Base-by-base conservation (phyloP, 352 stramenopile species). In the Globisporangium mamillatum region DNA sequence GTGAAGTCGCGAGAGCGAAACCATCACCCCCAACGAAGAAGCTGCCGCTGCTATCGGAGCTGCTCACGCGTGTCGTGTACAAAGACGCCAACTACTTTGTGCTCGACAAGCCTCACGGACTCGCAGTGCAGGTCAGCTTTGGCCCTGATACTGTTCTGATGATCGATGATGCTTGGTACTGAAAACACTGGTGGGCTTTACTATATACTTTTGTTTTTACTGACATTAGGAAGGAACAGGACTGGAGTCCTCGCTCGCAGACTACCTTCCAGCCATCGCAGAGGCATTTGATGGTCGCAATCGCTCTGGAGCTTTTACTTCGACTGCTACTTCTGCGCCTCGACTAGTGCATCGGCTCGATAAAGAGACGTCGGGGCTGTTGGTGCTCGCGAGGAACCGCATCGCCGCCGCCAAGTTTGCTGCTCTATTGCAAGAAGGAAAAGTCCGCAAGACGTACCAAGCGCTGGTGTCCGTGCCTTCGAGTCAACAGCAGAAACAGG, bases 321-420 rank as follows among this genome's bases (percentile, higher is more conserved):
- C 1, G 41, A 20, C 14, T n/a, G 20, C 14, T n/a, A 22, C 4
- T 50, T 50, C 41, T 58, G 14, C 79, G 34, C 68, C 81, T 6
- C 75, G 74, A 24, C 53, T 91, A 29, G 85, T 93, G 27, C 85
- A 93, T 75, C 82, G 85, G 18, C 74, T 93, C 52, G 85, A 93
- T 60, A 90, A 86, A 38, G 77, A 88, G 27, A 93, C 82, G 18
- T 93, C 85, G 2, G 85, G 85, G 1, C 22, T 90, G 54, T 56
- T 93, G 20, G 82, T 93, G 18, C 67, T 93, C 9, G 85, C 82
- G n/a, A 79, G 85, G 24, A 81, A 82, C 61, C 79, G 85, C 0
- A 80, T 88, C 7, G 85, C 85, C 24, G 82, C 85, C 2, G 83
- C 85, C 8, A 82, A 75, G 53, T 93, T 93, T 67, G 79, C 81